Evolutionary conservation across 176 grass and related monocot species (phyloP).

Genomic region (Oropetium thomaeum): DNA sequence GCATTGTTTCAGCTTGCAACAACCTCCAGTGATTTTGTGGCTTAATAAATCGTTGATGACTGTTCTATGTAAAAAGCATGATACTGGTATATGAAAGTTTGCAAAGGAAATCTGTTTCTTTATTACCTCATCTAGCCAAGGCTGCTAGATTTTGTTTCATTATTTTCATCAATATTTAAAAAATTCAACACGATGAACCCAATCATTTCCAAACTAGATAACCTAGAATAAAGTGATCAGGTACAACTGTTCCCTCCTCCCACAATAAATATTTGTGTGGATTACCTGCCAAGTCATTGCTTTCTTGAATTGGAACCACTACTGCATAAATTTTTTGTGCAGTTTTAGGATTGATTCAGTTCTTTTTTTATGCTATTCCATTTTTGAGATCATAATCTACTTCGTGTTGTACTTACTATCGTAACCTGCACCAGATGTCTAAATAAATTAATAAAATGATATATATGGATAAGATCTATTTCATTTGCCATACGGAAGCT

Average conservation of each 20-base stretch:
- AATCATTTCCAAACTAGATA: background rate
- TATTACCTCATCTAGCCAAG: background rate
- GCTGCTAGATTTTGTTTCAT: conserved; percentile 1
- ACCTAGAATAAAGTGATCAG: background rate
- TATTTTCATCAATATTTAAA: background rate
- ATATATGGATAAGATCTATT: background rate
- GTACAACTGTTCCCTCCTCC: background rate
- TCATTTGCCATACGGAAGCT: background rate
- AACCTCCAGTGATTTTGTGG: background rate
- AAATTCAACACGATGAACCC: background rate
- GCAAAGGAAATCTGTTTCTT: background rate
- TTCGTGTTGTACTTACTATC: background rate
- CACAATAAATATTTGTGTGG: background rate
- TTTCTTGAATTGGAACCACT: conserved; percentile 12
- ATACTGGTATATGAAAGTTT: background rate
- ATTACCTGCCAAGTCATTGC: background rate
- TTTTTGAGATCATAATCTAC: background rate
- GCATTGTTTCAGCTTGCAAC: background rate
- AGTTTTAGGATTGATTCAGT: background rate
- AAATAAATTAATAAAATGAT: background rate
- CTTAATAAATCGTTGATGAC: background rate
- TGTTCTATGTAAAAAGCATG: background rate
- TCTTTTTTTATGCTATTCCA: background rate
- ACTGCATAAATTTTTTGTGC: background rate
- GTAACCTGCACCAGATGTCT: background rate